Conservation (phyloP, 331 rosid genomes). For the Quercus phellos region DNA sequence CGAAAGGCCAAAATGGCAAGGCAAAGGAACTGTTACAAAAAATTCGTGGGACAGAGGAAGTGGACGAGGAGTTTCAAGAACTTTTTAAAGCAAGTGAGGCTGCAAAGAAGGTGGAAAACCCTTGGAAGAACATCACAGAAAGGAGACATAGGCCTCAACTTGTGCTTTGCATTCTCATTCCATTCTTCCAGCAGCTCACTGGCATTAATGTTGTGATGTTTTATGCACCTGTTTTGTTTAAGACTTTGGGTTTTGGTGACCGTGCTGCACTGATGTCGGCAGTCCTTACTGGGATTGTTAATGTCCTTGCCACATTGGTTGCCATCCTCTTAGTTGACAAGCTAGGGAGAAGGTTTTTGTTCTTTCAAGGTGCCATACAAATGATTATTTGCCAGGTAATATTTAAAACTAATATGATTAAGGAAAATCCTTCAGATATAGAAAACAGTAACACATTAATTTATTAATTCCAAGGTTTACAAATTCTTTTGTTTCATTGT, state of each 20-base stretch:
- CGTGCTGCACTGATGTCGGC: slow-evolving; percentile 74
- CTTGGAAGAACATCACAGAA: slow-evolving; percentile 57
- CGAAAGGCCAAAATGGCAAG: slow-evolving; percentile 47
- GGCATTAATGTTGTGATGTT: slow-evolving; percentile 86
- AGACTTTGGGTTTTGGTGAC: slow-evolving; percentile 57
- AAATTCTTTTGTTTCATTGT: not conserved
- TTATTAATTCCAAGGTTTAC: too few relatives aligned
- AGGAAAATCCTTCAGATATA: too few relatives aligned
- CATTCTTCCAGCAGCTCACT: slow-evolving; percentile 30
- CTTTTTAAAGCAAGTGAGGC: slow-evolving; percentile 65
- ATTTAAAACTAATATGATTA: too few relatives aligned
- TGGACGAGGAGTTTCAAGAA: slow-evolving; percentile 67
- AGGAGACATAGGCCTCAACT: slow-evolving; percentile 78
- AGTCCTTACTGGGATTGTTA: slow-evolving; percentile 70
- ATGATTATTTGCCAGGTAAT: slow-evolving; percentile 68
- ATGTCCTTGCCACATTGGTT: slow-evolving; percentile 56
- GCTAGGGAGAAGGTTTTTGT: slow-evolving; percentile 80
- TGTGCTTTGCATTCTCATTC: slow-evolving; percentile 55
- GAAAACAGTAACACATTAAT: too few relatives aligned
- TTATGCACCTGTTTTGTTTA: slow-evolving; percentile 70
- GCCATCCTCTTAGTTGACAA: slow-evolving; percentile 78
- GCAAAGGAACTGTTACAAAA: slow-evolving; percentile 44
- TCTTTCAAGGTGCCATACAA: slow-evolving; percentile 29
- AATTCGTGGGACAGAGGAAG: slow-evolving; percentile 49
- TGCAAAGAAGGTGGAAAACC: slow-evolving; percentile 47